Percentiles rank a stretch among this genome's conserved stretches.
phyloP scores from a whole-genome alignment of 2,329 filamentous ascomycete genomes.

The Fonsecaea multimorphosa region DNA sequence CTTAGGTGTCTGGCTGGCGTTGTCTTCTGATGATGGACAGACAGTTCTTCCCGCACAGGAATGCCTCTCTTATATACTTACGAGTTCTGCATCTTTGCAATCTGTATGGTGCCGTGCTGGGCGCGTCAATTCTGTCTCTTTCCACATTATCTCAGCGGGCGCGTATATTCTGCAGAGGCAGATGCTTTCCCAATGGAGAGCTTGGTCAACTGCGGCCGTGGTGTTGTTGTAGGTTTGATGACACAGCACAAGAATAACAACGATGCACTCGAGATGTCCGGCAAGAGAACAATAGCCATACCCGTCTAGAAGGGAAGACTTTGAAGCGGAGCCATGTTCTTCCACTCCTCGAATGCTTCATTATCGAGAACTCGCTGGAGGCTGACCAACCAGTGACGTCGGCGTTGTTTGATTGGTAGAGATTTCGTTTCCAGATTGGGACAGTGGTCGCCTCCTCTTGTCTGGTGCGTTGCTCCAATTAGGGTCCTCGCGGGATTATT shows the following conservation, averaged over 20 bases:
- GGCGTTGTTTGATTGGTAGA: conserved; percentile 12
- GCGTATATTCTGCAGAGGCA: neutral
- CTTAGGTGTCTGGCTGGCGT: neutral
- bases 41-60: neutral
- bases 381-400: neutral
- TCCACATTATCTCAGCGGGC: conserved; percentile 7
- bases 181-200: conserved; percentile 14
- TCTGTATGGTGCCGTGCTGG: neutral
- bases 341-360: neutral
- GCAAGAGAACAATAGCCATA: neutral
- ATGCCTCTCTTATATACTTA: conserved; percentile 6
- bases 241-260: neutral
- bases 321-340: neutral
- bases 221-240: neutral
- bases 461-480: neutral
- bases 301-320: neutral
- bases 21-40: neutral
- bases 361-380: neutral
- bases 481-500: neutral
- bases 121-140: neutral
- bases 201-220: neutral
- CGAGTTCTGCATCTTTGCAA: neutral
- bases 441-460: conserved; percentile 9
- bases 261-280: neutral
- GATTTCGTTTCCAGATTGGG: conserved; percentile 8